Evolutionary conservation across 495 filamentous ascomycete species (phyloP), one percentile per base, ranked within the genome.

Genomic region (Acidiella bohemica): DNA sequence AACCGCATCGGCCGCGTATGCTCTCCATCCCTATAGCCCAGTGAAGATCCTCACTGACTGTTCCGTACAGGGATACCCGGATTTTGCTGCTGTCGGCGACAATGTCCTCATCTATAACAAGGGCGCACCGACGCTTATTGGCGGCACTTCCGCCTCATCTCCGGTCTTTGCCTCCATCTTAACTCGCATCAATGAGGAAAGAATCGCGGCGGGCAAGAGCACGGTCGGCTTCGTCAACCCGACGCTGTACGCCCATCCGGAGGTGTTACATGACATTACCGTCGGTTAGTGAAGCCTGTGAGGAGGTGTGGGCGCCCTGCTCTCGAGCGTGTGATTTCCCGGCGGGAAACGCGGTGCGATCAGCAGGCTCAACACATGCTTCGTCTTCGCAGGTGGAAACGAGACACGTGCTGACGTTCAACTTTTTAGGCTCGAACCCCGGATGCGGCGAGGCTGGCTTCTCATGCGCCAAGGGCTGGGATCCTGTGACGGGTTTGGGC

Each of bases 151-250:
- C 14, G 44, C 44, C 30, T 32, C 34, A 22, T 31, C 44, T 3
- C 44, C 44, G 23, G 39, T 14, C 31, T 42, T 49, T 32, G 46
- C 46, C 7, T 70, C 26, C 67, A 60, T 80, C 20, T 46, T 81
- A 7, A 79, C 67, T 7, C 60, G 71, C 2, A 64, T 80, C 47
- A 80, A 80, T 44, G 76, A 78, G 51, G 71, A 71, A 46, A 63
- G 76, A 14, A 44, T 78, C 14, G 65, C 63, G 1, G 58, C 50
- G 3, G 72, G 70, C 26, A 71, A 78, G 41, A 49, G 65, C 14
- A 66, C 68, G 0, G 60, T 80, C 0, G 76, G 76, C 1, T 70
- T 80, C 36, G 51, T 78, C 25, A 78, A 80, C 40, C 76, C 72
- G 7, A 59, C 62, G 5, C 54, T 81, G 9, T 81, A 81, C 53